Evolutionary conservation across 176 grass and related monocot species (phyloP).

Genomic region (Echinochloa phyllopogon): DNA sequence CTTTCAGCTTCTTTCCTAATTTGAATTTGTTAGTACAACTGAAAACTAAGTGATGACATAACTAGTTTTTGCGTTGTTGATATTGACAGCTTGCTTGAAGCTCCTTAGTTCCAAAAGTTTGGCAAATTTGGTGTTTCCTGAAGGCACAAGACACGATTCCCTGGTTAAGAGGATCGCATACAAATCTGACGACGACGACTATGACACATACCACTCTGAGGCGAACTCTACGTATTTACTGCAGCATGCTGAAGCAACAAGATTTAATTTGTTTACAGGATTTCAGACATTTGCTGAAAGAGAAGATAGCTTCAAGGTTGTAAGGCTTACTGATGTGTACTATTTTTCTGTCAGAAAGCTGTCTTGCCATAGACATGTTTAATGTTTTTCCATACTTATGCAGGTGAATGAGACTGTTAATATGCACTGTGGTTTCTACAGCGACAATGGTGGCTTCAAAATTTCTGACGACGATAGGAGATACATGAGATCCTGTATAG

Average conservation of each 20-base stretch:
- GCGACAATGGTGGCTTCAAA: conserved; percentile 91
- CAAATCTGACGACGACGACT: conserved; percentile 67
- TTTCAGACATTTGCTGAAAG: conserved; percentile 78
- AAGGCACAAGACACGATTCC: conserved; percentile 36
- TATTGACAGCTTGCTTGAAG: conserved; percentile 85
- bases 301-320: conserved; percentile 94
- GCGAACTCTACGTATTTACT: conserved; percentile 55
- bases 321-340: conserved; percentile 14
- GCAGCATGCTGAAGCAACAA: conserved; percentile 62
- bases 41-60: neutral
- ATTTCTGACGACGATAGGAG: conserved; percentile 69
- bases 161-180: conserved; percentile 64
- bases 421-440: conserved; percentile 81
- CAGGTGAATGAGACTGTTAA: conserved; percentile 59
- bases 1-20: neutral
- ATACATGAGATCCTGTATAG: conserved; percentile 82
- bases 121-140: conserved; percentile 60
- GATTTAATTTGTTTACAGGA: conserved; percentile 90
- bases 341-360: neutral
- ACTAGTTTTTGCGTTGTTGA: conserved; percentile 26
- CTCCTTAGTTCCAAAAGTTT: conserved; percentile 65
- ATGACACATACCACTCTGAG: conserved; percentile 42
- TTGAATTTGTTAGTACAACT: neutral
- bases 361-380: neutral
- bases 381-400: conserved; percentile 38